phyloP scores from a whole-genome alignment of 2,329 filamentous ascomycete species.

The Rosellinia necatrix region DNA sequence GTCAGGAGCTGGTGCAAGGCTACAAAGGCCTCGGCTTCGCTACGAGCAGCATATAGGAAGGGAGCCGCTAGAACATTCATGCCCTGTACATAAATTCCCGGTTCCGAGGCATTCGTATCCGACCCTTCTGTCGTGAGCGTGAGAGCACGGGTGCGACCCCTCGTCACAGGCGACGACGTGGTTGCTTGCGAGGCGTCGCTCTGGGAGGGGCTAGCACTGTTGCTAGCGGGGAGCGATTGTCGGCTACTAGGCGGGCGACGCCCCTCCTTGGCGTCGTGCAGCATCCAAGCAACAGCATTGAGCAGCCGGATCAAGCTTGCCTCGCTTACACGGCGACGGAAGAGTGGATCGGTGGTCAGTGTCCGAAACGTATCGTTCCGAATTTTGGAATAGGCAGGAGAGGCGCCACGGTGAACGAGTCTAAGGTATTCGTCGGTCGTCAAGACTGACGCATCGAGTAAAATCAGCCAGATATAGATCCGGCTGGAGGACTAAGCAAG shows the following conservation, averaged over 20 bases:
- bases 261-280: slow-evolving; percentile 75
- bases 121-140: slow-evolving; percentile 68
- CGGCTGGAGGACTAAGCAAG: slow-evolving; percentile 76
- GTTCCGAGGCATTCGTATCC: slow-evolving; percentile 63
- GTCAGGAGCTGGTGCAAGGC: slow-evolving; percentile 89
- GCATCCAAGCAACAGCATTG: slow-evolving; percentile 92
- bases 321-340: slow-evolving; percentile 92
- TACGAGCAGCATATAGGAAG: slow-evolving; percentile 91
- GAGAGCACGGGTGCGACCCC: slow-evolving; percentile 58
- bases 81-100: slow-evolving; percentile 93
- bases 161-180: slow-evolving; percentile 51
- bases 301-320: slow-evolving; percentile 91
- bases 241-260: slow-evolving; percentile 40
- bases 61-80: slow-evolving; percentile 98
- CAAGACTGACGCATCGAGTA: slow-evolving; percentile 85
- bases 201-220: slow-evolving; percentile 45
- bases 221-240: slow-evolving; percentile 39
- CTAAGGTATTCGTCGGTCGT: slow-evolving; percentile 86
- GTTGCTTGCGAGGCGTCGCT: slow-evolving; percentile 47
- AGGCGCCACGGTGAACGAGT: slow-evolving; percentile 90
- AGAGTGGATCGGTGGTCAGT: slow-evolving; percentile 93
- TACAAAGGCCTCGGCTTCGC: slow-evolving; percentile 92
- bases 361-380: slow-evolving; percentile 98
- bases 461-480: slow-evolving; percentile 94
- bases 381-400: slow-evolving; percentile 95